These are phyloP conservation scores for Taxawa tesnikishii DNA, from an alignment of 2,329 filamentous ascomycete genomes.

Conservation along the genomic window DNA sequence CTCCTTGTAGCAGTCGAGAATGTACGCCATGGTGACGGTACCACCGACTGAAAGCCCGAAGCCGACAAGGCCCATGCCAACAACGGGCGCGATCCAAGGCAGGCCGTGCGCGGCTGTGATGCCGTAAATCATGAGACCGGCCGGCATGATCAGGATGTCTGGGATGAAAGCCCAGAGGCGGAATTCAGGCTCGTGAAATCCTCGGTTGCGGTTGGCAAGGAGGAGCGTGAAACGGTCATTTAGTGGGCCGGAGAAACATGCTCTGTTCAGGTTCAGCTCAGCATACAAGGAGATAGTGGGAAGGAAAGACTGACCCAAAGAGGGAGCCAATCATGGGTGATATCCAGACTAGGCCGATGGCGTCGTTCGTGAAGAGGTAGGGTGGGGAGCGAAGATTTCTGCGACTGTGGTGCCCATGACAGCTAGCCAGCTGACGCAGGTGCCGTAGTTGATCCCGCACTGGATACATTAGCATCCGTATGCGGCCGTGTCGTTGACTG, in stretches of 20 bases:
- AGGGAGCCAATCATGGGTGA: conserved; percentile 8
- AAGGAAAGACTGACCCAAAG: too few relatives aligned
- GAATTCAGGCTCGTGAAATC: conserved; percentile 14
- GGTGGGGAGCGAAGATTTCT: conserved; percentile 4
- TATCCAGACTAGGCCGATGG: conserved; percentile 4
- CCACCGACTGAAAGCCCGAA: conserved; percentile 10
- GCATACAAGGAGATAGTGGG: not conserved
- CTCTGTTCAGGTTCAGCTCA: too few relatives aligned
- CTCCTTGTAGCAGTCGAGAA: conserved; percentile 11
- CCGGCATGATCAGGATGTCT: conserved; percentile 9
- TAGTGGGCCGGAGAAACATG: conserved; percentile 7
- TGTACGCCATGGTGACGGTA: conserved; percentile 10
- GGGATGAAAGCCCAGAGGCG: conserved; percentile 10
- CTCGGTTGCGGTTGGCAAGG: conserved; percentile 12
- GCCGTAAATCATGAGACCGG: conserved; percentile 11
- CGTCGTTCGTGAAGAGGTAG: conserved; percentile 6
- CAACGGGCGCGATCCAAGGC: conserved; percentile 11
- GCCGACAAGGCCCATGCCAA: conserved; percentile 10
- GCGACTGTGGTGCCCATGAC: conserved; percentile 8
- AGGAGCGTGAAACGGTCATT: conserved; percentile 10
- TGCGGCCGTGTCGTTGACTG: too few relatives aligned
- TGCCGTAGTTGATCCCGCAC: conserved; percentile 9
- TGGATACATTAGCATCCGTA: too few relatives aligned
- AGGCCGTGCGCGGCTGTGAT: conserved; percentile 8
- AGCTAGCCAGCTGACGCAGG: conserved; percentile 7